A percentile compares a stretch with the other conserved stretches of the same genome.
These are phyloP conservation scores for Pelargonium nanum DNA, from an alignment of 345 rosid species.

Conservation along the genomic window DNA sequence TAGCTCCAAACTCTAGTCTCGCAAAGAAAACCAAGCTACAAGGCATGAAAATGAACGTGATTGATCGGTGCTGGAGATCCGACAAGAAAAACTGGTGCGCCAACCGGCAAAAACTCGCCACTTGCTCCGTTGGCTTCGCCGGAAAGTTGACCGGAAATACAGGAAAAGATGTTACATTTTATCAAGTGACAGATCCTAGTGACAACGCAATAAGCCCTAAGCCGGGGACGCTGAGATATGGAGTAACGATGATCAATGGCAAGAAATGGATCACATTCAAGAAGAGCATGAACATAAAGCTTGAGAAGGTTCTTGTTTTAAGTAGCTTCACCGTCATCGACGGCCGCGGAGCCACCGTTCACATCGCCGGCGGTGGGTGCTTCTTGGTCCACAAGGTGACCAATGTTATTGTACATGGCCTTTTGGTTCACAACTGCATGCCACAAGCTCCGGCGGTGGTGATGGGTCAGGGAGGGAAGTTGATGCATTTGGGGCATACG, in stretches of 20 bases:
- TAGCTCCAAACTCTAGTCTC: background rate
- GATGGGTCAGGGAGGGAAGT: constrained; percentile 42
- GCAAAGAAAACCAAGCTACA: constrained; percentile 1
- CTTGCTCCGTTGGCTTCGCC: constrained; percentile 50
- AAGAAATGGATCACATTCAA: constrained; percentile 66
- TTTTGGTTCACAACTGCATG: constrained; percentile 57
- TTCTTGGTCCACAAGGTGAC: constrained; percentile 42
- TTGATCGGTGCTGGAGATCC: constrained; percentile 61
- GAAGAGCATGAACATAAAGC: constrained; percentile 46
- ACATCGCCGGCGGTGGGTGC: constrained; percentile 49
- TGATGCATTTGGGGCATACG: constrained; percentile 31
- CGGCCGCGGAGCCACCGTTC: constrained; percentile 48
- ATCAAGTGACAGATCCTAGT: constrained; percentile 52
- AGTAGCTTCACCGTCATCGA: constrained; percentile 70
- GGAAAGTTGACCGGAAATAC: constrained; percentile 57
- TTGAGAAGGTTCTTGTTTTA: constrained; percentile 44
- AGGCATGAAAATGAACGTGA: constrained; percentile 32
- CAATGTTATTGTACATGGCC: constrained; percentile 64
- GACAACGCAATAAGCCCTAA: constrained; percentile 61
- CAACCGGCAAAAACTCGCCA: constrained; percentile 37
- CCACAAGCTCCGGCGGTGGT: constrained; percentile 39
- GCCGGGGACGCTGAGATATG: constrained; percentile 57
- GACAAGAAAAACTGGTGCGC: constrained; percentile 42
- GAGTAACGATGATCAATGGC: constrained; percentile 40
- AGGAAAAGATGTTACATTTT: constrained; percentile 31